Conservation (phyloP, 352 stramenopile genomes). For the Globisporangium viniferum region DNA sequence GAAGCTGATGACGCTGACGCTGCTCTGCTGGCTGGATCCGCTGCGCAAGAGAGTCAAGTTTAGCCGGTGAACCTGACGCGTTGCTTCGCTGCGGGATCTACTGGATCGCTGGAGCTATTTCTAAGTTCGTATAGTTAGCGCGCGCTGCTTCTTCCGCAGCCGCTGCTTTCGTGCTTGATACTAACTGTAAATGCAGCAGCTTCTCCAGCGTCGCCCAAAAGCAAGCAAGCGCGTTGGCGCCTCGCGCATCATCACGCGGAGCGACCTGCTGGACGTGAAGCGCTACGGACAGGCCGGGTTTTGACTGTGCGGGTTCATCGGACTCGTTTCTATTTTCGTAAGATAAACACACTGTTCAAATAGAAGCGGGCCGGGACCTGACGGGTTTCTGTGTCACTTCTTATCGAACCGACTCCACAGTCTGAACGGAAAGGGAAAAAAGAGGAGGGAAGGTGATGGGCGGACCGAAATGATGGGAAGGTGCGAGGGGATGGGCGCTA, state of each 20-base stretch:
- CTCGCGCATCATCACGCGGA: neutral
- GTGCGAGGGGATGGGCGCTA: neutral
- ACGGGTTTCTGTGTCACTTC: neutral
- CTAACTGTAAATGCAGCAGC: neutral
- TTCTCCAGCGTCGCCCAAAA: neutral
- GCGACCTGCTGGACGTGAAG: neutral
- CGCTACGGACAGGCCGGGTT: neutral
- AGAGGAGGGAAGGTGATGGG: slow-evolving; percentile 5
- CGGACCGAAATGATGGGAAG: slow-evolving; percentile 5
- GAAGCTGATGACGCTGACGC: neutral
- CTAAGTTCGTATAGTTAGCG: neutral
- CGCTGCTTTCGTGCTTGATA: neutral
- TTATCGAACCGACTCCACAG: slow-evolving; percentile 10
- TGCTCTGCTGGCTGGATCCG: neutral
- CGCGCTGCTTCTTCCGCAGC: slow-evolving; percentile 10
- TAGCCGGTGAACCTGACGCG: slow-evolving; percentile 2
- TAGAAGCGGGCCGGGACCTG: neutral
- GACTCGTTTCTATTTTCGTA: neutral
- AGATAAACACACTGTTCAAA: neutral
- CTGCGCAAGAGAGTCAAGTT: slow-evolving; percentile 11
- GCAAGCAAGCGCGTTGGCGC: neutral
- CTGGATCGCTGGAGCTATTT: neutral
- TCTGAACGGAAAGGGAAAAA: slow-evolving; percentile 9
- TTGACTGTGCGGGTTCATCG: neutral
- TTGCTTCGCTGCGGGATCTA: neutral